phyloP scores from a whole-genome alignment of 257 asterid species.

The Verbascum thapsus region DNA sequence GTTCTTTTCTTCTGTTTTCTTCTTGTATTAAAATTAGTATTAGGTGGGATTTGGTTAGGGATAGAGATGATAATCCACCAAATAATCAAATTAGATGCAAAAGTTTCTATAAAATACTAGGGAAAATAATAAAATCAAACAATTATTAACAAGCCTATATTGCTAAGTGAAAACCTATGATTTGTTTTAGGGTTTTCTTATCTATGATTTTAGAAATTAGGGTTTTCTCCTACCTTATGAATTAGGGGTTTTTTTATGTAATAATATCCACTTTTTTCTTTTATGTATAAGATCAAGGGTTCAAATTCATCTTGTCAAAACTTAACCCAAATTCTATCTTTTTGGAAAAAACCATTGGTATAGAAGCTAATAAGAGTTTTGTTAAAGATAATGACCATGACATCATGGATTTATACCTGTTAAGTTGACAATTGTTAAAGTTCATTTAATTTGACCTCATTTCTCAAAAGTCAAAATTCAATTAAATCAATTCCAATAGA shows the following conservation, averaged over 20 bases:
- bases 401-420: constrained; percentile 41
- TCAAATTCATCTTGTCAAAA: too few species aligned
- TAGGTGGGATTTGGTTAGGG: constrained; percentile 76
- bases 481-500: constrained; percentile 30
- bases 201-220: neutral
- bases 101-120: too few species aligned
- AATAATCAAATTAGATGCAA: constrained; percentile 13
- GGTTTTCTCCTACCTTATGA: neutral
- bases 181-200: neutral
- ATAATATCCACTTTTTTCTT: too few species aligned
- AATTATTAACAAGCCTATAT: too few species aligned
- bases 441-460: constrained; percentile 42
- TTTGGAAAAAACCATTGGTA: too few species aligned
- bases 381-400: constrained; percentile 1
- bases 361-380: too few species aligned
- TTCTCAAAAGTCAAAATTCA: constrained; percentile 41
- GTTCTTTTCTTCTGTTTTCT: constrained; percentile 49
- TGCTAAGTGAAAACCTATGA: too few species aligned
- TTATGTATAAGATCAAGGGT: too few species aligned
- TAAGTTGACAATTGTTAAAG: constrained; percentile 49
- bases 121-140: too few species aligned
- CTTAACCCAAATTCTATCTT: too few species aligned
- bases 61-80: constrained; percentile 33
- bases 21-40: constrained; percentile 48
- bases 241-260: too few species aligned